Base-by-base conservation (phyloP, 345 rosid genomes). In the Aurinia saxatilis region DNA sequence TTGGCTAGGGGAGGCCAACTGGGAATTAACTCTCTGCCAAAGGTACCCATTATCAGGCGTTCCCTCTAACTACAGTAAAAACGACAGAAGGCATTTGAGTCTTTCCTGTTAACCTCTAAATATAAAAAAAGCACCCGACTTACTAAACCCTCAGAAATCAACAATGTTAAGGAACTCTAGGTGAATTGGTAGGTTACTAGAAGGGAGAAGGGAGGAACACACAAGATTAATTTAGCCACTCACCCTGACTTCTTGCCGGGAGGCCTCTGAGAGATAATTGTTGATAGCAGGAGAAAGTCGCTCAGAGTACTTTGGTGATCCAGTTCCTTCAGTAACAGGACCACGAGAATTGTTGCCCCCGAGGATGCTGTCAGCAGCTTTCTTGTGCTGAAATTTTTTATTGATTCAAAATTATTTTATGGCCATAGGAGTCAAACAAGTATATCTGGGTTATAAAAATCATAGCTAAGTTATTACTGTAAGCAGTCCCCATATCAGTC, bases 1-100 rank as follows among this genome's bases (percentile, higher is more conserved):
- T 77, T 93, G 99, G 77, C 90, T 87, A 21, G 99, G 99, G 46
- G 99, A 93, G 78, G 96, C 89, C 69, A 90, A 67, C 79, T 93
- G 99, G 67, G 99, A 90, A 77, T 87, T 93, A 71, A 87, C 96
- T 71, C 99, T 87, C 72, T 93, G 97, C 96, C 96, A 87, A 73
- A 85, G 60, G 72, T 87, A 82, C 60, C 95, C 91, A 77, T 84
- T 84, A 60, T 93, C 97, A 54, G 97, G 97, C 50, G 96, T 90
- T 63, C 97, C 99, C 71, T 86, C 92, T 47, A 90, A 86, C 95
- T 85, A 87, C 79, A 78, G 48, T 52, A n/a, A 30, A 34, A 74
- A 48, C 27, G 41, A 74, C 62, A 63, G 56, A 75, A 48, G 48
- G 53, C 13, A 42, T 15, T 50, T 49, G 16, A 45, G 60, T 10